Conservation (phyloP, 2,329 filamentous ascomycete genomes). For the Cryoendolithus antarcticus region DNA sequence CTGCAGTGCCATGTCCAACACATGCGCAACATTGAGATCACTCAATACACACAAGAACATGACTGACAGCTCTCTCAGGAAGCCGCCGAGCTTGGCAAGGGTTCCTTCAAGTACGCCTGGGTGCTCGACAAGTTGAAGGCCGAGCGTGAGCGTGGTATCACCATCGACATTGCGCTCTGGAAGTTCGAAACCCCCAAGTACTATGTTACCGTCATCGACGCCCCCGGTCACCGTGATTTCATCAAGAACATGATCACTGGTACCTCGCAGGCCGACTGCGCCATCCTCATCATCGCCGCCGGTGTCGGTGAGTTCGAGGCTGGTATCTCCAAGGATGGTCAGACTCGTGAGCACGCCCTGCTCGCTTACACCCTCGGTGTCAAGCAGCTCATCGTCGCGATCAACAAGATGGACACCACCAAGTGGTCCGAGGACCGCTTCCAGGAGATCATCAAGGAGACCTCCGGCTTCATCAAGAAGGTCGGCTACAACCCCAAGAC, state of each 20-base stretch:
- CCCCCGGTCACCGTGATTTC: slow-evolving; percentile 99
- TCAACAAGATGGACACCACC: slow-evolving; percentile 99
- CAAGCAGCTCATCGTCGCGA: slow-evolving; percentile 98
- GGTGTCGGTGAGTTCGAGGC: slow-evolving; percentile 99
- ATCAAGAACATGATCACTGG: slow-evolving; percentile 99
- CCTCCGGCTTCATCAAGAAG: slow-evolving; percentile 99
- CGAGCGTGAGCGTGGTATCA: slow-evolving; percentile 99
- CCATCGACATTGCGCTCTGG: slow-evolving; percentile 99
- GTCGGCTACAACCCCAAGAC: slow-evolving; percentile 99
- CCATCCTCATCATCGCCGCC: slow-evolving; percentile 98
- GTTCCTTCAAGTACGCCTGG: slow-evolving; percentile 99
- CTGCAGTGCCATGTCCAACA: slow-evolving; percentile 2
- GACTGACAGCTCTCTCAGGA: slow-evolving; percentile 48
- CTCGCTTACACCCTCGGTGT: slow-evolving; percentile 99
- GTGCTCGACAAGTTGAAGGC: slow-evolving; percentile 99
- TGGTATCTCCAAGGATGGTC: slow-evolving; percentile 99
- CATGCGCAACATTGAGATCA: not conserved
- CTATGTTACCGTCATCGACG: slow-evolving; percentile 53
- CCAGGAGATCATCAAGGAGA: slow-evolving; percentile 99
- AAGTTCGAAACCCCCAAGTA: slow-evolving; percentile 99
- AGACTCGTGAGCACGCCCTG: slow-evolving; percentile 99
- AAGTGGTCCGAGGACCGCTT: slow-evolving; percentile 95
- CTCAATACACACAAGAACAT: not conserved
- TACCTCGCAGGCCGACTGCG: slow-evolving; percentile 99
- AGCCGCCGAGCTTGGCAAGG: slow-evolving; percentile 98